Conservation (phyloP, 176 grass and related monocot genomes). For the Ensete glaucum region DNA sequence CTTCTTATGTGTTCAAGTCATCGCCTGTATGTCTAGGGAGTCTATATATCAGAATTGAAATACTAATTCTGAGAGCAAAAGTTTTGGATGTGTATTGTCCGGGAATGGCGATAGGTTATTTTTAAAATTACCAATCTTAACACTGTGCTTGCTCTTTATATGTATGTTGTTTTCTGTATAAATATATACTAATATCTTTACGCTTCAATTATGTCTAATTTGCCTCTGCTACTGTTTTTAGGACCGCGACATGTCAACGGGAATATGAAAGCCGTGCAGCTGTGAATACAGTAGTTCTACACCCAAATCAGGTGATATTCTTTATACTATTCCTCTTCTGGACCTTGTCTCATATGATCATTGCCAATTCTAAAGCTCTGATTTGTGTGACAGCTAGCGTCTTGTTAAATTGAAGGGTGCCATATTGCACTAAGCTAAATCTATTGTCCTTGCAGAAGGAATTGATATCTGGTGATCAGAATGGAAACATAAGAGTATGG, state of each 20-base stretch:
- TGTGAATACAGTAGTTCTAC: constrained; percentile 90
- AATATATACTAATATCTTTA: background rate
- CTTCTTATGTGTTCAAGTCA: background rate
- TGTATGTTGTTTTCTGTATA: background rate
- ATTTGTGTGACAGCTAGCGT: background rate
- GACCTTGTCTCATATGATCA: background rate
- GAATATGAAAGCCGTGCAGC: constrained; percentile 95
- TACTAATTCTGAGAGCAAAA: too few species aligned
- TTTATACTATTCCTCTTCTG: constrained; percentile 7
- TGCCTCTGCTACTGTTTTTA: constrained; percentile 32
- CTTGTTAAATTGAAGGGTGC: background rate
- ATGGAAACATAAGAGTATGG: constrained; percentile 96
- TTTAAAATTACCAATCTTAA: too few species aligned
- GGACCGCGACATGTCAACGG: constrained; percentile 78
- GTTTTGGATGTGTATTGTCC: too few species aligned
- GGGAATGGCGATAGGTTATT: too few species aligned
- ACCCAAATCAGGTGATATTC: constrained; percentile 81
- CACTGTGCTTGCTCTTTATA: background rate
- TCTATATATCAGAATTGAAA: too few species aligned
- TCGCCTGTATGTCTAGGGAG: too few species aligned
- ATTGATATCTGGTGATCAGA: constrained; percentile 97
- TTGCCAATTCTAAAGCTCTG: background rate
- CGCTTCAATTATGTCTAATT: background rate
- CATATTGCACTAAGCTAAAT: background rate
- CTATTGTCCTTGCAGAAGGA: constrained; percentile 56